Evolutionary conservation across 2,329 filamentous ascomycete species (phyloP).

Genomic region (Penicillium sp.): DNA sequence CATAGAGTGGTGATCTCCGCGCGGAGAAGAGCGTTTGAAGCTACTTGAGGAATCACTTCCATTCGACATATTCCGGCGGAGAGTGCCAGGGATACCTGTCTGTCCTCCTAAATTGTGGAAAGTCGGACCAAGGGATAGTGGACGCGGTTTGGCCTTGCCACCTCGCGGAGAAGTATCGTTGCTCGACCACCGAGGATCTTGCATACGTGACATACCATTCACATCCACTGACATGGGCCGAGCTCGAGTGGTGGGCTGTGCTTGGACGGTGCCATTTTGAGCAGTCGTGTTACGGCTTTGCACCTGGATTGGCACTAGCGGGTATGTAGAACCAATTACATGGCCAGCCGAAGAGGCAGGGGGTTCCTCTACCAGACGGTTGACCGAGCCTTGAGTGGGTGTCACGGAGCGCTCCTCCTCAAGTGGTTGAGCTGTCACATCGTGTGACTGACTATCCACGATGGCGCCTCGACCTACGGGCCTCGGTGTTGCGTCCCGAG

Average conservation of each 20-base stretch:
- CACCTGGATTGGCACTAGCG: slow-evolving; percentile 13
- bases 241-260: slow-evolving; percentile 12
- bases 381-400: slow-evolving; percentile 16
- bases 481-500: slow-evolving; percentile 18
- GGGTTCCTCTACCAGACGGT: slow-evolving; percentile 17
- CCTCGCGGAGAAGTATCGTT: neutral
- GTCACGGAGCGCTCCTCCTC: slow-evolving; percentile 22
- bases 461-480: slow-evolving; percentile 10
- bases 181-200: slow-evolving; percentile 11
- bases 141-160: slow-evolving; percentile 16
- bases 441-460: slow-evolving; percentile 16
- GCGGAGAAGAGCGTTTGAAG: slow-evolving; percentile 63
- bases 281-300: neutral
- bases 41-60: slow-evolving; percentile 71
- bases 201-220: slow-evolving; percentile 4
- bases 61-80: slow-evolving; percentile 58
- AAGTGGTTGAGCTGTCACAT: slow-evolving; percentile 6
- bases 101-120: slow-evolving; percentile 13
- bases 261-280: slow-evolving; percentile 8
- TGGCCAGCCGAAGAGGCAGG: slow-evolving; percentile 15
- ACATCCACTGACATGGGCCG: slow-evolving; percentile 22
- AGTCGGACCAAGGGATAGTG: slow-evolving; percentile 24
- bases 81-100: slow-evolving; percentile 14
- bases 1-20: slow-evolving; percentile 58
- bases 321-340: slow-evolving; percentile 18